Base-by-base conservation (phyloP, 257 asterid species). In the Solanum dulcamara region DNA sequence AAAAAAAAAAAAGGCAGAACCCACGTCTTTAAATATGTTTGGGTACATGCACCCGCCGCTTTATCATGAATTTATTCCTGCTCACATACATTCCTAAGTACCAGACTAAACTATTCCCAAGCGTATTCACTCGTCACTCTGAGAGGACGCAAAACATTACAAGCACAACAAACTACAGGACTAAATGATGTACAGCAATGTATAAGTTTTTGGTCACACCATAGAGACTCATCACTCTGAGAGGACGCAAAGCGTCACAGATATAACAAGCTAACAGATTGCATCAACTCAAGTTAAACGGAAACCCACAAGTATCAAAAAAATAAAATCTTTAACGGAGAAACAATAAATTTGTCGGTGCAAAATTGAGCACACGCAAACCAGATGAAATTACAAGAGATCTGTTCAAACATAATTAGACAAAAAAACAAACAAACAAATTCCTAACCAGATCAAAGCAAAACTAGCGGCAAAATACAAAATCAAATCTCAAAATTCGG, bases 221-320 rank as follows among this genome's bases (percentile, higher is more conserved):
- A 28, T 46, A 30, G 35, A 81, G 57, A 85, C 87, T 84, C 87
- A 66, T 85, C 87, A 8, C 87, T 55, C 51, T 3, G 44, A 72
- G 44, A 75, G 87, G 87, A 85, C 87, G 87, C 87, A 59, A 57
- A 75, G 33, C 35, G 53, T 55, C 75, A 80, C 71, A 20, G 14
- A 55, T 1, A 57, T 3, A 40, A 44, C 40, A 72, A 85, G 33
- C 83, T 84, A 84, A 13, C 9, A n/a, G 37, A 53, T n/a, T n/a
- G n/a, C n/a, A 81, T 59, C 85, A 24, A 62, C 2, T 28, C 53
- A 38, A 38, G 18, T 82, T 60, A 40, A 44, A 12, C 37, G 46
- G 9, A 37, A 64, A 42, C 48, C 32, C 22, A 48, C 32, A 60
- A 81, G 32, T 42, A 64, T 64, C 44, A 62, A 53, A 40, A n/a